Conservation (phyloP, 164 flowering plant species). For the Liquidambar formosana region DNA sequence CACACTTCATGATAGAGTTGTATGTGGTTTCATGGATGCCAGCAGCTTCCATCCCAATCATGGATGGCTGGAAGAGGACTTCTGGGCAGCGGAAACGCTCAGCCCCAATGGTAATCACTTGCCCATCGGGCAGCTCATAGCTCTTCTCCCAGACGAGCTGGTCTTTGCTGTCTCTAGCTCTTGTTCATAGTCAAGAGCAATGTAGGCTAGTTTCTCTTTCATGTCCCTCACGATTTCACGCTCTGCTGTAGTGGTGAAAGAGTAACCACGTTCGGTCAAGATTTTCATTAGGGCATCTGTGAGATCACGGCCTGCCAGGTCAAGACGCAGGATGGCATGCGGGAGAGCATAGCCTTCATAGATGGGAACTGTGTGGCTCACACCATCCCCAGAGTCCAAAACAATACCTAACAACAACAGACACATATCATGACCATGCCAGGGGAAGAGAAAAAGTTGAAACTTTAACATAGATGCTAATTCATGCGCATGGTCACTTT, state of each 20-base stretch:
- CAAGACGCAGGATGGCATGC: constrained; percentile 78
- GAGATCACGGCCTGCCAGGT: constrained; percentile 77
- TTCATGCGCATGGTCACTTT: background rate
- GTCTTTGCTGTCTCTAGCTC: constrained; percentile 68
- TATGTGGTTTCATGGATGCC: constrained; percentile 85
- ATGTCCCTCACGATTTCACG: constrained; percentile 84
- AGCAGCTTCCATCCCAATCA: constrained; percentile 85
- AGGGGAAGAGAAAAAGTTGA: background rate
- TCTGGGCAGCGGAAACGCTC: constrained; percentile 84
- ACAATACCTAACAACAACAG: constrained; percentile 49
- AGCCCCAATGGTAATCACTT: constrained; percentile 79
- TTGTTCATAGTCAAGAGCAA: constrained; percentile 77
- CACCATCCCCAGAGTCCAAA: constrained; percentile 83
- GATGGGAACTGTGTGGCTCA: constrained; percentile 80
- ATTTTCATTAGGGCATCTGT: constrained; percentile 77
- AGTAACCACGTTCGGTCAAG: constrained; percentile 72
- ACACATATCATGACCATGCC: background rate
- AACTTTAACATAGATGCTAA: too few species aligned
- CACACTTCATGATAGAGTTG: constrained; percentile 86
- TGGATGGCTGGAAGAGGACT: constrained; percentile 82
- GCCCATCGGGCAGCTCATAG: constrained; percentile 78
- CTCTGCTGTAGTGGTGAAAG: constrained; percentile 65
- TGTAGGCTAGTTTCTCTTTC: constrained; percentile 77
- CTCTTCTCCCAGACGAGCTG: constrained; percentile 73
- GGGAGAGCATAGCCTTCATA: constrained; percentile 88